Percentiles rank a stretch among this genome's conserved stretches.
Evolutionary conservation across 75 land plant genomes (phyloP).

Genomic region (Larix kaempferi): DNA sequence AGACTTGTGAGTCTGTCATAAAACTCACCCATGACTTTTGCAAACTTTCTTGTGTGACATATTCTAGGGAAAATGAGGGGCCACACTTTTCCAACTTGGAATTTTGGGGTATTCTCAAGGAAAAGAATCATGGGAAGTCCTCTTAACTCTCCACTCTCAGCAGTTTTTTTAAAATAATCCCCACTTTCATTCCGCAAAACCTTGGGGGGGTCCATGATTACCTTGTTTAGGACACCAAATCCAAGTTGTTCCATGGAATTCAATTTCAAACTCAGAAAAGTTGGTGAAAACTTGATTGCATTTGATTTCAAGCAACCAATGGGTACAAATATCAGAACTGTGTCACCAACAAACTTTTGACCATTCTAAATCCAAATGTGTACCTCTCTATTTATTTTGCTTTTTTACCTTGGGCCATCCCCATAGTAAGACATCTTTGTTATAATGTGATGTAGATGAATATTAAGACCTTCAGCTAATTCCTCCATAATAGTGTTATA

Average conservation of each 20-base stretch:
- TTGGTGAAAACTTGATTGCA: slow-evolving; percentile 65
- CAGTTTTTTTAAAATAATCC: slow-evolving; percentile 85
- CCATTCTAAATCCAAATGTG: no score
- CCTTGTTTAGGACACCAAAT: slow-evolving; percentile 89
- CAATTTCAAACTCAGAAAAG: slow-evolving; percentile 74
- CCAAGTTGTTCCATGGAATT: slow-evolving; percentile 80
- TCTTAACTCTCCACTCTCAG: no score
- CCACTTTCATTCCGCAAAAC: slow-evolving; percentile 91
- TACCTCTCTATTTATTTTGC: neutral
- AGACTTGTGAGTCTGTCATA: no score
- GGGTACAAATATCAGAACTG: slow-evolving; percentile 83
- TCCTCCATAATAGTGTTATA: no score
- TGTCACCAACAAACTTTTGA: no score
- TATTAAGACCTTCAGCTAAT: no score
- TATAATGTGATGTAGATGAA: slow-evolving; percentile 57
- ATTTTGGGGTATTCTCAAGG: no score
- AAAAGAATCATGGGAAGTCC: no score
- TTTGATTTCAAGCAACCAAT: slow-evolving; percentile 88
- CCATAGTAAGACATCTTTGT: slow-evolving; percentile 46
- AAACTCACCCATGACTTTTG: no score
- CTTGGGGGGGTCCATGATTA: slow-evolving; percentile 73
- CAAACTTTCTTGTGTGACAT: no score
- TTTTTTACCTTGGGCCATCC: slow-evolving; percentile 12
- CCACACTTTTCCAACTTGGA: no score
- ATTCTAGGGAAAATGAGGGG: no score